Base-by-base conservation (phyloP, 2,329 filamentous ascomycete genomes). In the Hypoxylon sp. region DNA sequence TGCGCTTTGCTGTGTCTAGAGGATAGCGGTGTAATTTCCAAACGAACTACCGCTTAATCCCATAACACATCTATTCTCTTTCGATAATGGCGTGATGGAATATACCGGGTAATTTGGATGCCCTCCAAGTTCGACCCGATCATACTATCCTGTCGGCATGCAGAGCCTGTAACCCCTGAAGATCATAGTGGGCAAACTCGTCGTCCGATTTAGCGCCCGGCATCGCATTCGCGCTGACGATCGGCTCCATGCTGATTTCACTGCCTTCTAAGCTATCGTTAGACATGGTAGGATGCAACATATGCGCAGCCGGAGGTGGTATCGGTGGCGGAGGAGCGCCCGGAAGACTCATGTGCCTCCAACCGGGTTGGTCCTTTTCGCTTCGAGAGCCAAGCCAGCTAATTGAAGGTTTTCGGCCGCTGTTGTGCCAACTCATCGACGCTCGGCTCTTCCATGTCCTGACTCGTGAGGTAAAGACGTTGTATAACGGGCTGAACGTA, bases 401-500 rank as follows among this genome's bases (percentile, higher is more conserved):
- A 2, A 39, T 14, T 5, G 65, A 64, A 29, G 46, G 46, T 21
- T 57, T 65, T 12, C 61, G 61, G 29, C 59, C 58, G 30, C 29
- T 63, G 39, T 52, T 55, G 2, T 71, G 57, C 56, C 63, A 69
- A 16, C 60, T 65, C 14, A 48, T 57, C 11, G 70, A 69, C 8
- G 62, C 70, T 21, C 68, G 65, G 45, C 53, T 66, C 6, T 67
- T 72, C 61, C 68, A 72, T 14, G 50, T 63, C 7, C 47, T 57
- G 41, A 69, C 62, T 11, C 63, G 67, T 1, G 62, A 41, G 3
- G 65, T 60, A 16, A 71, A 66, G 34, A 46, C 48, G 45, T 71
- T 71, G 32, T 71, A 65, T 37, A 75, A 64, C 7, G 74, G 74
- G 9, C 66, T 71, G 45, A 74, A 72, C 1, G 74, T 75, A 21